phyloP scores from a whole-genome alignment of 257 asterid genomes.

The Rauvolfia tetraphylla region DNA sequence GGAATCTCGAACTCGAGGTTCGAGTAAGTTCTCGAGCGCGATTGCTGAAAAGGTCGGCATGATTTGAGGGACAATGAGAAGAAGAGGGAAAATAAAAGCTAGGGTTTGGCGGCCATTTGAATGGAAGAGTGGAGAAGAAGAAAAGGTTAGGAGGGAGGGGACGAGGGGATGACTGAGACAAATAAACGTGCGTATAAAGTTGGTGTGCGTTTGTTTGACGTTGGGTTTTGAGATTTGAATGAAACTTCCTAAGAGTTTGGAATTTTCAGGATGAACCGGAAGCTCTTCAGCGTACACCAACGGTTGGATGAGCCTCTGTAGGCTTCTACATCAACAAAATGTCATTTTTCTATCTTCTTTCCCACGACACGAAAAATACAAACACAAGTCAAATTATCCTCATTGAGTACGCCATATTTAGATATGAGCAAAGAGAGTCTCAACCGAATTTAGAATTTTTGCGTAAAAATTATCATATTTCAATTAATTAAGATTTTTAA shows the following conservation, averaged over 20 bases:
- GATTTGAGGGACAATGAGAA: neutral
- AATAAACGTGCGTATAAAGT: neutral
- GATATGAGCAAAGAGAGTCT: no score
- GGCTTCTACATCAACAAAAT: no score
- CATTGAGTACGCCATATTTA: no score
- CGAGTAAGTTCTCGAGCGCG: slow-evolving; percentile 50
- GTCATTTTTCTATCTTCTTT: no score
- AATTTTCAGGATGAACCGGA: neutral
- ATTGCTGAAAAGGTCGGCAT: slow-evolving; percentile 62
- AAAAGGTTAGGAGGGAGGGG: neutral
- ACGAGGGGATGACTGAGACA: neutral
- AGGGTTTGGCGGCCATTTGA: slow-evolving; percentile 14
- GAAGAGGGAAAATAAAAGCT: no score
- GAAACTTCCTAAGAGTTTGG: slow-evolving; percentile 16
- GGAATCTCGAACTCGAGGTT: slow-evolving; percentile 47
- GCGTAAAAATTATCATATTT: no score
- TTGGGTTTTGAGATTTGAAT: slow-evolving; percentile 9
- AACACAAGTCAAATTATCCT: no score
- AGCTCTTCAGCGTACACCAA: no score
- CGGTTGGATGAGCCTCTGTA: no score
- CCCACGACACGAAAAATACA: no score
- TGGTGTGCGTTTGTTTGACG: neutral
- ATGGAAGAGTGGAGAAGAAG: neutral
- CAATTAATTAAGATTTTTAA: no score
- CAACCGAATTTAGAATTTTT: no score